phyloP scores from a whole-genome alignment of 139 green algal species.

The Closterium sp. region DNA sequence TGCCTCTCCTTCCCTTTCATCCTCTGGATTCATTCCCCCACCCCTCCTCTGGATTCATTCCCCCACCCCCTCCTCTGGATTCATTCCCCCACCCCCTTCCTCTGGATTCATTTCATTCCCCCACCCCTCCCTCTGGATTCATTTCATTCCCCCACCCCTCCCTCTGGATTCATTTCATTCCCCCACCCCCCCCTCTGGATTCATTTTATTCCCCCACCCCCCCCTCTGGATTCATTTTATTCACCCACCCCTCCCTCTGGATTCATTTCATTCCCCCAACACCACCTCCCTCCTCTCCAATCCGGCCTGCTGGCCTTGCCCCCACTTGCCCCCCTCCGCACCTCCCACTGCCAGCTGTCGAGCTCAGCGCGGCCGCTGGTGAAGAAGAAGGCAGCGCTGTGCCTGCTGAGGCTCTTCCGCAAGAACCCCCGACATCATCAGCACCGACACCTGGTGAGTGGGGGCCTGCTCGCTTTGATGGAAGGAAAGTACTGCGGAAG shows the following conservation, averaged over 20 bases:
- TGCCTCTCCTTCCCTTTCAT: too few species aligned
- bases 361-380: constrained; percentile 72
- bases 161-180: neutral
- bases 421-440: constrained; percentile 79
- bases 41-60: neutral
- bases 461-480: too few species aligned
- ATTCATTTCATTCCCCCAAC: neutral
- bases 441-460: constrained; percentile 60
- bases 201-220: neutral
- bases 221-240: too few species aligned
- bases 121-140: neutral
- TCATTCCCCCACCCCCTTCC: neutral
- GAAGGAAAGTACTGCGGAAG: too few species aligned
- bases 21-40: neutral
- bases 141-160: neutral
- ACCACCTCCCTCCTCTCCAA: neutral
- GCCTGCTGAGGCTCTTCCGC: constrained; percentile 87
- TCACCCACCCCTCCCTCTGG: too few species aligned
- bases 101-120: neutral
- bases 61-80: neutral
- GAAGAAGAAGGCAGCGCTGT: constrained; percentile 96
- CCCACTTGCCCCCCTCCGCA: neutral
- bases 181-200: neutral
- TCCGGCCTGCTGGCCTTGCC: neutral
- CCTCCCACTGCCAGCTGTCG: constrained; percentile 28